Evolutionary conservation across 1,284 basidiomycete species (phyloP).

Genomic region (Tilletia caries): DNA sequence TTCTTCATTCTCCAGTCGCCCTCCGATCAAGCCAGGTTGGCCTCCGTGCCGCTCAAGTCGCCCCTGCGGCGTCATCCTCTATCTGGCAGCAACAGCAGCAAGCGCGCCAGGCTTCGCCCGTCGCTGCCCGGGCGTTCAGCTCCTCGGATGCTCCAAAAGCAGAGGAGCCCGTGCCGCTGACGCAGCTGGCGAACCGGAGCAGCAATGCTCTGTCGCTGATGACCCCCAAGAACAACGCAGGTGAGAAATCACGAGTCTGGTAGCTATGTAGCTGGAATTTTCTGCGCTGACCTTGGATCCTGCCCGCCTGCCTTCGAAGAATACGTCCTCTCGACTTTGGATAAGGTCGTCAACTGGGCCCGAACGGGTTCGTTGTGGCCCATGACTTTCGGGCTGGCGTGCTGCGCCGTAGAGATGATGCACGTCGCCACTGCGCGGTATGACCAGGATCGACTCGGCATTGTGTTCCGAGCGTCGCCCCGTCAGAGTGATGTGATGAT

Average conservation of each 20-base stretch:
- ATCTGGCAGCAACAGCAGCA: background rate
- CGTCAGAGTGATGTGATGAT: conserved; percentile 99
- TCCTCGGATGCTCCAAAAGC: conserved; percentile 16
- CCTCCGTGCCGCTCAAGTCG: background rate
- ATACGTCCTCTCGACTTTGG: conserved; percentile 90
- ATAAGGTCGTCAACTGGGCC: conserved; percentile 97
- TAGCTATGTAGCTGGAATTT: background rate
- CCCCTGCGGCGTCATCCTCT: background rate
- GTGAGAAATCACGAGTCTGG: conserved; percentile 59
- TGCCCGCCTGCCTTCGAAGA: conserved; percentile 61
- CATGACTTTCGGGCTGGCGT: conserved; percentile 97
- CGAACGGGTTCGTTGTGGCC: conserved; percentile 99
- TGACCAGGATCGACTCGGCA: conserved; percentile 95
- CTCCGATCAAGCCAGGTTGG: too few species aligned
- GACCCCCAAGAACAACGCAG: conserved; percentile 81
- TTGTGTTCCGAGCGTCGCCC: conserved; percentile 97
- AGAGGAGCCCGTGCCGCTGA: conserved; percentile 51
- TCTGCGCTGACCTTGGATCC: background rate
- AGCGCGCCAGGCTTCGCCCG: background rate
- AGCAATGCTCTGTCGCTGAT: conserved; percentile 65
- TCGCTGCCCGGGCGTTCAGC: background rate
- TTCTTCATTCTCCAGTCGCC: too few species aligned
- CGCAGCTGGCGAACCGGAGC: conserved; percentile 41
- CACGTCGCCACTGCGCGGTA: conserved; percentile 98
- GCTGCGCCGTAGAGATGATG: conserved; percentile 87